Conservation (phyloP, 2,329 filamentous ascomycete species). For the Penicillium sp. region DNA sequence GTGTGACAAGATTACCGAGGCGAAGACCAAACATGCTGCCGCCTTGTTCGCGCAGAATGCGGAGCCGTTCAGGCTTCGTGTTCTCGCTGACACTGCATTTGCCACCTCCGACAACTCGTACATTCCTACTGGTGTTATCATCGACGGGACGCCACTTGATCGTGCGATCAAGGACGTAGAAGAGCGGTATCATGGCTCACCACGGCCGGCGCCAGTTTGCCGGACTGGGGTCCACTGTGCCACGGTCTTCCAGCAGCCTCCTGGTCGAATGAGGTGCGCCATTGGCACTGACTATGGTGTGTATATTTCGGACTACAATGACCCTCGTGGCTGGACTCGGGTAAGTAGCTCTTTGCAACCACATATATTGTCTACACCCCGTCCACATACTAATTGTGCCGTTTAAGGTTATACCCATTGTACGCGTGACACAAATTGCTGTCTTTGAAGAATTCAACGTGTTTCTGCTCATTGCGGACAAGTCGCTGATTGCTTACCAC, state of each 20-base stretch:
- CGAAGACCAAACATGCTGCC: constrained; percentile 86
- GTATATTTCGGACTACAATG: constrained; percentile 76
- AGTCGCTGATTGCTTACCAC: constrained; percentile 83
- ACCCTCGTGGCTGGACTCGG: constrained; percentile 89
- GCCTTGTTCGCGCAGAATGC: constrained; percentile 85
- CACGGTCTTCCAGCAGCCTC: constrained; percentile 72
- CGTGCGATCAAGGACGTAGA: constrained; percentile 84
- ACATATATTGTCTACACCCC: too few species aligned
- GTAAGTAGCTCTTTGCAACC: too few species aligned
- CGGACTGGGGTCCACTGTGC: constrained; percentile 84
- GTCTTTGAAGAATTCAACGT: constrained; percentile 93
- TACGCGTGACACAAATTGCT: constrained; percentile 79
- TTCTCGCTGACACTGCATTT: constrained; percentile 88
- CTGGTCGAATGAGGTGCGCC: constrained; percentile 77
- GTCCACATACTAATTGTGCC: too few species aligned
- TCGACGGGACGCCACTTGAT: constrained; percentile 84
- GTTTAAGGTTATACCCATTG: constrained; percentile 69
- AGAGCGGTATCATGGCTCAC: constrained; percentile 55
- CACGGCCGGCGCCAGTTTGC: constrained; percentile 69
- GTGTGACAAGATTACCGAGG: constrained; percentile 88
- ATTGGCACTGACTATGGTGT: constrained; percentile 93
- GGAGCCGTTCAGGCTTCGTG: constrained; percentile 83
- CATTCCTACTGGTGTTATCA: constrained; percentile 61
- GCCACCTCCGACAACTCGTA: constrained; percentile 34
- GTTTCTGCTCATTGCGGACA: constrained; percentile 83